A percentile compares a stretch with the other conserved stretches of the same genome.
Conservation (phyloP, 176 grass and related monocot genomes). For the Bromus sterilis region DNA sequence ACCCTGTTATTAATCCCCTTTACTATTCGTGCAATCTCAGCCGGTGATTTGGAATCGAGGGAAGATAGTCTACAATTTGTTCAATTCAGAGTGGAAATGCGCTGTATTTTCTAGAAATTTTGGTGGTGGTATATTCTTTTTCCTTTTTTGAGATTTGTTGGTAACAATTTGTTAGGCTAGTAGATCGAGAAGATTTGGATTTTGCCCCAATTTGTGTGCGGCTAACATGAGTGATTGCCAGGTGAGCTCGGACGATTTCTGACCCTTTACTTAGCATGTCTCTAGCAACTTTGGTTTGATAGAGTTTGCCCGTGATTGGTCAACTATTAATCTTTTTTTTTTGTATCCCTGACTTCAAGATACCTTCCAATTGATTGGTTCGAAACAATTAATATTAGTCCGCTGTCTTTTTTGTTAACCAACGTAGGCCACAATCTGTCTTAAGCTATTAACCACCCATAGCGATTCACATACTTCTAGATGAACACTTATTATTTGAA, state of each 20-base stretch:
- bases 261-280: not conserved
- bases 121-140: not conserved
- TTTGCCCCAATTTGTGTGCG: not conserved
- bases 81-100: not conserved
- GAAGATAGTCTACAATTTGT: not conserved
- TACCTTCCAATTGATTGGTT: not conserved
- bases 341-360: not conserved
- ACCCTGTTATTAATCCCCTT: not conserved
- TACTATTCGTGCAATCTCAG: constrained; percentile 3
- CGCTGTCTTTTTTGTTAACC: not conserved
- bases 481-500: constrained; percentile 6
- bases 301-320: not conserved
- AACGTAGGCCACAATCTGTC: not conserved
- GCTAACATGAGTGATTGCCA: not conserved
- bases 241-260: not conserved
- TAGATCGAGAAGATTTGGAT: not conserved
- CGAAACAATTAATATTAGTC: not conserved
- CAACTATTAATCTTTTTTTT: not conserved
- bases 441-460: not conserved
- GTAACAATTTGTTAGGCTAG: not conserved
- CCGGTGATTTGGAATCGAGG: not conserved
- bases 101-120: constrained; percentile 17
- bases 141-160: too few relatives aligned
- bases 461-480: not conserved
- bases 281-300: not conserved